phyloP scores from a whole-genome alignment of 2,329 filamentous ascomycete genomes.

The Rutstroemia sp. region DNA sequence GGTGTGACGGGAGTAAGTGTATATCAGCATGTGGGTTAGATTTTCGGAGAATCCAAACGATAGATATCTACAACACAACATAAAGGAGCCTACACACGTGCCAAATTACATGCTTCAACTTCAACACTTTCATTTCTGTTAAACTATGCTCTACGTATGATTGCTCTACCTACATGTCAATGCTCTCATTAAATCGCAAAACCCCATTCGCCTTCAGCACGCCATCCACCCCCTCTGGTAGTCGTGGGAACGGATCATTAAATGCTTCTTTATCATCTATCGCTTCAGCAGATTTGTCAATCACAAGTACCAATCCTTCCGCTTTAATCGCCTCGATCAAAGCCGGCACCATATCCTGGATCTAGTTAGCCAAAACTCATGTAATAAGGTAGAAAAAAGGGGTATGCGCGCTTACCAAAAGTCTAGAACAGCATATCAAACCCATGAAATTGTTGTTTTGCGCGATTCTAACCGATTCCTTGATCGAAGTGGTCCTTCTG shows the following conservation, averaged over 20 bases:
- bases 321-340: conserved; percentile 91
- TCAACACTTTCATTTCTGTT: background rate
- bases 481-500: conserved; percentile 74
- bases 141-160: background rate
- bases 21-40: too few species aligned
- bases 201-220: conserved; percentile 80
- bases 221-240: conserved; percentile 81
- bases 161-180: conserved; percentile 52
- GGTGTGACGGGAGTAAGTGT: too few species aligned
- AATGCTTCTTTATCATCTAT: conserved; percentile 27
- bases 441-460: conserved; percentile 99
- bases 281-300: conserved; percentile 63
- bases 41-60: too few species aligned
- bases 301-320: conserved; percentile 83
- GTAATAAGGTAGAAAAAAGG: background rate
- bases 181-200: conserved; percentile 85
- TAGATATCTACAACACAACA: too few species aligned
- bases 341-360: conserved; percentile 83
- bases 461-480: conserved; percentile 88
- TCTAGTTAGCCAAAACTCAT: conserved; percentile 18
- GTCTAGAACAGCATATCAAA: conserved; percentile 76
- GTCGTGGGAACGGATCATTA: conserved; percentile 46
- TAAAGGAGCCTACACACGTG: too few species aligned
- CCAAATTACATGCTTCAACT: background rate
- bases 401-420: conserved; percentile 57